Percentiles rank a stretch among this genome's conserved stretches.
These are phyloP conservation scores for Neoconidiobolus thromboides DNA, from an alignment of 371 early-diverging fungal species.

Conservation along the genomic window DNA sequence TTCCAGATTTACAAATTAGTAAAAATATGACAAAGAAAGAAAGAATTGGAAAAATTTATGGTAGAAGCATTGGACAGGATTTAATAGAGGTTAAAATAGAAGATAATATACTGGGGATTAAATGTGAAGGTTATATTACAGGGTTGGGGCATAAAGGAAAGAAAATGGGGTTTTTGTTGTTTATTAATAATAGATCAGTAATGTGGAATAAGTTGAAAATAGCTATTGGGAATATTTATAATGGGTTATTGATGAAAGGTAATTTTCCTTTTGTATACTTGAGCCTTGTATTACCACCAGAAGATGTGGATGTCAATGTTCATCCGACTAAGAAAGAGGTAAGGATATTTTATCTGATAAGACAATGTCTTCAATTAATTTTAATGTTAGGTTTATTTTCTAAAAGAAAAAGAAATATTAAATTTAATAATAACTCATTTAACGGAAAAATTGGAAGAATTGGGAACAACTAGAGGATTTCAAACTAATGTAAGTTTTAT, in stretches of 20 bases:
- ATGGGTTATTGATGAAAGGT: slow-evolving; percentile 62
- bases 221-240: slow-evolving; percentile 60
- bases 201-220: slow-evolving; percentile 59
- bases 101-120: slow-evolving; percentile 20
- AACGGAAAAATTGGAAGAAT: slow-evolving; percentile 24
- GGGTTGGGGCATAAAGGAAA: slow-evolving; percentile 69
- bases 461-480: slow-evolving; percentile 29
- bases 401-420: slow-evolving; percentile 73
- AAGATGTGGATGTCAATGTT: slow-evolving; percentile 93
- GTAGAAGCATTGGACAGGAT: slow-evolving; percentile 48
- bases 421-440: slow-evolving; percentile 38
- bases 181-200: slow-evolving; percentile 90
- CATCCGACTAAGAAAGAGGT: slow-evolving; percentile 93
- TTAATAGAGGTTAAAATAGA: slow-evolving; percentile 26
- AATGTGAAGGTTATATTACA: slow-evolving; percentile 45
- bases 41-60: slow-evolving; percentile 65
- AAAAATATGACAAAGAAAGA: slow-evolving; percentile 33
- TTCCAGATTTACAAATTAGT: slow-evolving; percentile 57
- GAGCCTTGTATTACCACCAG: slow-evolving; percentile 56
- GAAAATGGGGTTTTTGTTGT: slow-evolving; percentile 60
- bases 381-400: slow-evolving; percentile 53
- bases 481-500: slow-evolving; percentile 19
- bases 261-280: slow-evolving; percentile 85
- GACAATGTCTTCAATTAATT: neutral
- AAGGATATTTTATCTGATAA: neutral